Evolutionary conservation across 2,329 filamentous ascomycete genomes (phyloP).

Genomic region (Cladophialophora exuberans): DNA sequence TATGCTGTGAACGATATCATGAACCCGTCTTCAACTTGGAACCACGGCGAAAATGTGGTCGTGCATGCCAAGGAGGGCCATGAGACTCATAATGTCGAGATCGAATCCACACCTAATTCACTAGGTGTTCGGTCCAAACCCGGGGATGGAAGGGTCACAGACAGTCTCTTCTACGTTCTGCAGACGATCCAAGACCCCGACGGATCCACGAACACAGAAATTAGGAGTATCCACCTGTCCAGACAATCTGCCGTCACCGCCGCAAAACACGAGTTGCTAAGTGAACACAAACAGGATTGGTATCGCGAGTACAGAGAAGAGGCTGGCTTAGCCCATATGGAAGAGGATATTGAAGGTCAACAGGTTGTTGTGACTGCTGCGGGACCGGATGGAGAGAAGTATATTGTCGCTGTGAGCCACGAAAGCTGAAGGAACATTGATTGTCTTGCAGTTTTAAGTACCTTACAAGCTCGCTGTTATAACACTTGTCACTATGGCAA

Average conservation of each 20-base stretch:
- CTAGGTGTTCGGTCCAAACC: conserved; percentile 18
- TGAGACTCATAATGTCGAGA: conserved; percentile 16
- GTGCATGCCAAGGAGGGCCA: conserved; percentile 16
- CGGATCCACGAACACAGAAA: conserved; percentile 15
- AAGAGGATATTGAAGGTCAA: conserved; percentile 13
- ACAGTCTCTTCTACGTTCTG: conserved; percentile 21
- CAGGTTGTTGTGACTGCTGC: conserved; percentile 15
- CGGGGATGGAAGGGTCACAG: conserved; percentile 16
- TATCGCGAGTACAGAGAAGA: conserved; percentile 18
- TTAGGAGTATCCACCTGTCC: conserved; percentile 18
- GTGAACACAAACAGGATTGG: conserved; percentile 19
- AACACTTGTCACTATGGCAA: too few species aligned
- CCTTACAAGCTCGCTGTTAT: too few species aligned
- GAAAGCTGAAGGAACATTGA: conserved; percentile 14
- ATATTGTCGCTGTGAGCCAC: conserved; percentile 17
- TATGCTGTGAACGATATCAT: conserved; percentile 16
- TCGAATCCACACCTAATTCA: conserved; percentile 20
- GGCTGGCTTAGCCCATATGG: background rate
- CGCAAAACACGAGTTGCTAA: conserved; percentile 19
- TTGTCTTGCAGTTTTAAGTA: too few species aligned
- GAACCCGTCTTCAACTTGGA: conserved; percentile 14
- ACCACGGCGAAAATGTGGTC: conserved; percentile 16
- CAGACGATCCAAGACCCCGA: conserved; percentile 6
- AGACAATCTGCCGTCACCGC: conserved; percentile 20
- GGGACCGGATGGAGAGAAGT: conserved; percentile 17